Evolutionary conservation across 345 rosid species (phyloP).

Genomic region (Litchi chinensis): DNA sequence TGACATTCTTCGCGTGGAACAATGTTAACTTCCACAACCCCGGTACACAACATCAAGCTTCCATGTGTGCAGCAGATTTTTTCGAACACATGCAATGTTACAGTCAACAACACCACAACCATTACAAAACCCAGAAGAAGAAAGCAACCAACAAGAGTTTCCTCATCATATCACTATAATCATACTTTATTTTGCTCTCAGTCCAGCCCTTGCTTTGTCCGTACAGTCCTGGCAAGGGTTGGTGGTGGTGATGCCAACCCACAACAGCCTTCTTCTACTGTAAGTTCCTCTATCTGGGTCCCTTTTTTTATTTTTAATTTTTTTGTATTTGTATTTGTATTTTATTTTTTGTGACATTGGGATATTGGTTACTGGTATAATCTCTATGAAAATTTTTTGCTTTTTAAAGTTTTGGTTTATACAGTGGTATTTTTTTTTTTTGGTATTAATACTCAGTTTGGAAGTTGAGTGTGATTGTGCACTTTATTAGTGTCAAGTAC

Average conservation of each 20-base stretch:
- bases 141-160: conserved; percentile 31
- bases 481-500: background rate
- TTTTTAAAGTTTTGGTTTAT: background rate
- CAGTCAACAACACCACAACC: conserved; percentile 13
- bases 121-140: conserved; percentile 33
- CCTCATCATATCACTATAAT: conserved; percentile 23
- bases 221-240: conserved; percentile 31
- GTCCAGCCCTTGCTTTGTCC: conserved; percentile 25
- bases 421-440: background rate
- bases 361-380: background rate
- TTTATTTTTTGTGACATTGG: background rate
- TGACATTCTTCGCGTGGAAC: background rate
- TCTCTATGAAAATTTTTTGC: background rate
- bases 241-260: conserved; percentile 42
- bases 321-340: conserved; percentile 1
- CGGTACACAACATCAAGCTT: conserved; percentile 26
- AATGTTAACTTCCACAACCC: background rate
- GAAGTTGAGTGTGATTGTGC: background rate
- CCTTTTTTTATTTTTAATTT: too few relatives aligned
- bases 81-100: conserved; percentile 15
- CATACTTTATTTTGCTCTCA: conserved; percentile 21
- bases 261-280: conserved; percentile 43
- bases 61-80: conserved; percentile 36
- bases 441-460: background rate
- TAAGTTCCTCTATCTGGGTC: conserved; percentile 36